Conservation (phyloP, 768 basidiomycete species). For the Sarcodon sp. region DNA sequence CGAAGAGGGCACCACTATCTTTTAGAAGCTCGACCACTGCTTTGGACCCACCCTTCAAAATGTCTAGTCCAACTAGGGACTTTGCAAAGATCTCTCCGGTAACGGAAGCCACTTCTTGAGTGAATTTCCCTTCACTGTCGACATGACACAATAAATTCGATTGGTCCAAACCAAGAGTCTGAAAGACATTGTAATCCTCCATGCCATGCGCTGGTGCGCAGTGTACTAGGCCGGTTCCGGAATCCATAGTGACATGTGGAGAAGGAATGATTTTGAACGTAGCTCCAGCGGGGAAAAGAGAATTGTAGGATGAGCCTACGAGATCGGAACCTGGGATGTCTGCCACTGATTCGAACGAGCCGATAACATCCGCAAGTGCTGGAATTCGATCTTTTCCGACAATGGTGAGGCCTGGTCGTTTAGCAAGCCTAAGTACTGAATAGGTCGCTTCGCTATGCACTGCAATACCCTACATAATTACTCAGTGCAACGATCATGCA, state of each 20-base stretch:
- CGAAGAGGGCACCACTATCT: slow-evolving; percentile 40
- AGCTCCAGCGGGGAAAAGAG: slow-evolving; percentile 20
- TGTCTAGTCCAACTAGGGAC: slow-evolving; percentile 51
- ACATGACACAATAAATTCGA: slow-evolving; percentile 69
- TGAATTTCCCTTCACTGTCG: slow-evolving; percentile 64
- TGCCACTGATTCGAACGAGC: slow-evolving; percentile 12
- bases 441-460: slow-evolving; percentile 62
- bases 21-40: slow-evolving; percentile 54
- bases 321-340: slow-evolving; percentile 36
- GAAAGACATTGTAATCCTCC: slow-evolving; percentile 82
- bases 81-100: slow-evolving; percentile 34
- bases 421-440: slow-evolving; percentile 8
- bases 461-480: slow-evolving; percentile 62
- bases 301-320: slow-evolving; percentile 43
- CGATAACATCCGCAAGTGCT: slow-evolving; percentile 12
- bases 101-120: slow-evolving; percentile 38
- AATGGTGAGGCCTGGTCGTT: slow-evolving; percentile 20
- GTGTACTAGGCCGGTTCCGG: slow-evolving; percentile 95
- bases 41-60: slow-evolving; percentile 60
- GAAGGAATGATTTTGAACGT: slow-evolving; percentile 42
- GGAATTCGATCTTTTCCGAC: slow-evolving; percentile 40
- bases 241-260: slow-evolving; percentile 66
- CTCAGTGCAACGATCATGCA: background rate
- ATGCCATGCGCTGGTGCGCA: slow-evolving; percentile 90
- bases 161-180: slow-evolving; percentile 36